These are phyloP conservation scores for Penicillium frequentans DNA, from an alignment of 2,329 filamentous ascomycete genomes.

Conservation along the genomic window DNA sequence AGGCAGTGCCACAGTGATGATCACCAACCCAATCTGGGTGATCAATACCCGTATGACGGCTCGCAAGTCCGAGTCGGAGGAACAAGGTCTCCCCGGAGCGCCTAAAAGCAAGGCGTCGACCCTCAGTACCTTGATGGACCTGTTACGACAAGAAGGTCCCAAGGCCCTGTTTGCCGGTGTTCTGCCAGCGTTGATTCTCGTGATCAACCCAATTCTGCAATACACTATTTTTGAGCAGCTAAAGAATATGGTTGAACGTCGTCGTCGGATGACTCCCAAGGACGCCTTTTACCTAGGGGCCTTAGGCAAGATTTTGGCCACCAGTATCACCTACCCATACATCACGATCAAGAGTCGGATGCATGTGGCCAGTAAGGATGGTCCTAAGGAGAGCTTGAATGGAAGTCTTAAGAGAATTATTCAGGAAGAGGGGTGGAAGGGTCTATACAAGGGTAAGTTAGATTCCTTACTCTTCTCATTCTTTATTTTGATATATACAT, in stretches of 20 bases:
- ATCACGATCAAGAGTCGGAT: conserved; percentile 98
- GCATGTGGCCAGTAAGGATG: conserved; percentile 79
- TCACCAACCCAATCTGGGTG: conserved; percentile 99
- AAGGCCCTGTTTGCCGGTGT: conserved; percentile 87
- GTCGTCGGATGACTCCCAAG: conserved; percentile 73
- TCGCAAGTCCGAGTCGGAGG: conserved; percentile 61
- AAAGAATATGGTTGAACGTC: conserved; percentile 84
- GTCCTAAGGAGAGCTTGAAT: conserved; percentile 77
- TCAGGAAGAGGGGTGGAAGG: conserved; percentile 83
- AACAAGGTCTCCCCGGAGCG: conserved; percentile 40
- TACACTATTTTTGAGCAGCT: conserved; percentile 99
- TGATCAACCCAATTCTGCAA: conserved; percentile 97
- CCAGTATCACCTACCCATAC: conserved; percentile 93
- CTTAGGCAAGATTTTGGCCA: conserved; percentile 90
- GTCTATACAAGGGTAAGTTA: conserved; percentile 82
- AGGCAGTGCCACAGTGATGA: conserved; percentile 87
- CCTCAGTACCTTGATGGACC: conserved; percentile 73
- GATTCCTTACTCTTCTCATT: background rate
- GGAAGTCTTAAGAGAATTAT: conserved; percentile 77
- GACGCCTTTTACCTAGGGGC: conserved; percentile 91
- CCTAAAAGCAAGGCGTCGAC: conserved; percentile 64
- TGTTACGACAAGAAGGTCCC: conserved; percentile 82
- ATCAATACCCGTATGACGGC: conserved; percentile 98
- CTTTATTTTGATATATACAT: no score
- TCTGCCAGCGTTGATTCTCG: conserved; percentile 85